These are phyloP conservation scores for Fusarium sp. DNA, from an alignment of 2,329 filamentous ascomycete genomes.

Conservation along the genomic window DNA sequence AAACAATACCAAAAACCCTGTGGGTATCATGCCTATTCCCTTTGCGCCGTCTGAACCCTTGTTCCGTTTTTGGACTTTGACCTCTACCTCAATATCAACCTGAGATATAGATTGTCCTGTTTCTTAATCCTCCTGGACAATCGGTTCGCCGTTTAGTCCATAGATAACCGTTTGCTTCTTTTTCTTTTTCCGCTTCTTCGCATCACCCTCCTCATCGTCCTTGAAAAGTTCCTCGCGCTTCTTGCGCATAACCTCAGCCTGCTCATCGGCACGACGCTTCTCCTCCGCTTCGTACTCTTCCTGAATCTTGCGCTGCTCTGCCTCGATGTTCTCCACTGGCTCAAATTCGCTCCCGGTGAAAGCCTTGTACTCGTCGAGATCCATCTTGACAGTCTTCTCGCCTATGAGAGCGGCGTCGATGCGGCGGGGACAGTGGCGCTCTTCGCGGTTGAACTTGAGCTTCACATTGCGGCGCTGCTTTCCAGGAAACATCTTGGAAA, in stretches of 20 bases:
- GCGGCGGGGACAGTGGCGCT: constrained; percentile 74
- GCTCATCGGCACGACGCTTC: constrained; percentile 62
- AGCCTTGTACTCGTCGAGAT: constrained; percentile 73
- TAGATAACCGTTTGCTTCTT: constrained; percentile 56
- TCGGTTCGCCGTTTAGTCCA: constrained; percentile 58
- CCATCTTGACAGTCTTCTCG: constrained; percentile 70
- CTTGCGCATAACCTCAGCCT: constrained; percentile 63
- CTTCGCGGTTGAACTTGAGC: constrained; percentile 86
- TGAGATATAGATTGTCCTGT: constrained; percentile 10
- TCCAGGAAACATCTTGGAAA: constrained; percentile 80
- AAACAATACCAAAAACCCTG: constrained; percentile 46
- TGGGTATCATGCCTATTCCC: constrained; percentile 48
- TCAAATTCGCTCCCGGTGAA: constrained; percentile 68
- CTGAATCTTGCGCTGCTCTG: constrained; percentile 65
- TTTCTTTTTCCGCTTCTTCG: constrained; percentile 55
- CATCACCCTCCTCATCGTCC: constrained; percentile 54
- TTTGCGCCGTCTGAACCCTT: constrained; percentile 41
- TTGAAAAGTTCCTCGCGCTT: constrained; percentile 66
- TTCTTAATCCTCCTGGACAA: constrained; percentile 46
- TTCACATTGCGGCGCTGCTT: constrained; percentile 83
- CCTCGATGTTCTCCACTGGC: constrained; percentile 69
- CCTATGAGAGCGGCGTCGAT: constrained; percentile 76
- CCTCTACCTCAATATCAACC: constrained; percentile 11
- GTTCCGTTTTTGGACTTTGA: constrained; percentile 26
- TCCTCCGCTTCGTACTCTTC: constrained; percentile 63